Conservation (phyloP, 108 stramenopile genomes). For the Stephanodiscus triporus region DNA sequence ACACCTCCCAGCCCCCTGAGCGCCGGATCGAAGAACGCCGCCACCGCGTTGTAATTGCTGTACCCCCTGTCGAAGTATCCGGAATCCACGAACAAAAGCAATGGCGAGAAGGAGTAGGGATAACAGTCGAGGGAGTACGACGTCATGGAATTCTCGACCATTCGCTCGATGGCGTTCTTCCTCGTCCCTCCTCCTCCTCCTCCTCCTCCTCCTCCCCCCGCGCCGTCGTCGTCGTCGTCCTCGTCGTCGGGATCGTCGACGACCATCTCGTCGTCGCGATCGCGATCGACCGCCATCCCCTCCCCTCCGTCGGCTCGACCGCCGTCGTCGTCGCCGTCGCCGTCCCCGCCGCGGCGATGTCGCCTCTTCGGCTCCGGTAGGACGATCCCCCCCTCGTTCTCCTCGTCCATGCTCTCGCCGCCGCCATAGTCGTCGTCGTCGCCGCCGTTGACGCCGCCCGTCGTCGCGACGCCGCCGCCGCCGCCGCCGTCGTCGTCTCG, state of each 20-base stretch:
- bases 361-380: slow-evolving; percentile 14
- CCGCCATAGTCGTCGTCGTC: background rate
- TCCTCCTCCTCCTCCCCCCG: slow-evolving; percentile 6
- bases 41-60: slow-evolving; percentile 59
- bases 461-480: background rate
- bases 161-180: slow-evolving; percentile 29
- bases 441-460: background rate
- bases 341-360: slow-evolving; percentile 10
- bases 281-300: slow-evolving; percentile 1
- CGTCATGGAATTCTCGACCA: slow-evolving; percentile 11
- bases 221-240: background rate
- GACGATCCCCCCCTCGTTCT: no score
- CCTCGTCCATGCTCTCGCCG: no score
- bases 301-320: background rate
- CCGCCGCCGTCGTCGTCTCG: background rate
- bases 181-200: background rate
- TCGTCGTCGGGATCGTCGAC: background rate
- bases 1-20: slow-evolving; percentile 21
- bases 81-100: slow-evolving; percentile 38
- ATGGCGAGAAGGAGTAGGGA: slow-evolving; percentile 61
- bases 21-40: slow-evolving; percentile 46
- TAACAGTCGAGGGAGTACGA: slow-evolving; percentile 53
- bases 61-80: slow-evolving; percentile 56
- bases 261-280: background rate
- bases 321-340: background rate